Conservation (phyloP, 495 filamentous ascomycete species). For the Cercophora scortea region DNA sequence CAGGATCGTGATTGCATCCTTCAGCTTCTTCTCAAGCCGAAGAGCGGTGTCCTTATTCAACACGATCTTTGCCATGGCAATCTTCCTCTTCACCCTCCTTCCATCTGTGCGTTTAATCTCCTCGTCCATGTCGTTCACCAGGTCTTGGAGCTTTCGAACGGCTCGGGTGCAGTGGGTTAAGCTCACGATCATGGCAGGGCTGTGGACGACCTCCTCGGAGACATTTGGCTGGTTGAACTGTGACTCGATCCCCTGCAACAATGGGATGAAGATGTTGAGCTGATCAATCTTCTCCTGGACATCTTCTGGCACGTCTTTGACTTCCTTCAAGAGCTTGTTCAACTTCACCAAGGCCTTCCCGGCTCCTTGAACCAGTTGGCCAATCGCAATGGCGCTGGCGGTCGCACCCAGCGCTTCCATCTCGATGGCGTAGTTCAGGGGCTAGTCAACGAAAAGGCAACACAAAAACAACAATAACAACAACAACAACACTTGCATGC, state of each 20-base stretch:
- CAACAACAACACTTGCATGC: too few species aligned
- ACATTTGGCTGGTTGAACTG: neutral
- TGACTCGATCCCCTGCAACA: neutral
- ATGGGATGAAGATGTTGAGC: neutral
- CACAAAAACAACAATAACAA: neutral
- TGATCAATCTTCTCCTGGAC: neutral
- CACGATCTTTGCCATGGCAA: neutral
- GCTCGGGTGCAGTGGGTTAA: neutral
- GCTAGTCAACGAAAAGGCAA: neutral
- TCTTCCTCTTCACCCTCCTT: neutral
- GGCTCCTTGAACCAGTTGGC: neutral
- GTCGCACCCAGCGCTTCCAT: neutral
- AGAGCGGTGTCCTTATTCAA: neutral
- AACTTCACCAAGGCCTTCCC: neutral
- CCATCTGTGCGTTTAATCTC: neutral
- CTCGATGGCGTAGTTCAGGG: neutral
- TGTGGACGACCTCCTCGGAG: neutral
- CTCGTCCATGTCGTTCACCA: neutral
- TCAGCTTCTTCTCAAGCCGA: neutral
- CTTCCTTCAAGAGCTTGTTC: neutral
- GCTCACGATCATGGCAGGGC: neutral
- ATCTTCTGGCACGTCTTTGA: neutral
- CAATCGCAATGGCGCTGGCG: neutral
- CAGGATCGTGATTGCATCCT: too few species aligned
- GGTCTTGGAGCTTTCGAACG: neutral